phyloP scores from a whole-genome alignment of 1,284 basidiomycete species.

The Tilletia caries region DNA sequence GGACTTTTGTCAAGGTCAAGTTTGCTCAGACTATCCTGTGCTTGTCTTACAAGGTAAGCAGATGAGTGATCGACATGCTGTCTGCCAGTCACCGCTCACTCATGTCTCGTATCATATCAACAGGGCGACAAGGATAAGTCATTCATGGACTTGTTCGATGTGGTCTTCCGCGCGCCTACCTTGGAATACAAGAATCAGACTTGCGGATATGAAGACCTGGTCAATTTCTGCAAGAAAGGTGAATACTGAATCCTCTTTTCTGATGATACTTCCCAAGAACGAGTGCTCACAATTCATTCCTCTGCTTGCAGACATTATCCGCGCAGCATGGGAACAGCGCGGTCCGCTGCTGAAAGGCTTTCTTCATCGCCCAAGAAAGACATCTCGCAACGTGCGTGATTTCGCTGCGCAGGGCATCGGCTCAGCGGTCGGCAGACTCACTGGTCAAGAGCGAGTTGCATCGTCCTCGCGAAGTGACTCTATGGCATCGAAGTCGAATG shows the following conservation, averaged over 20 bases:
- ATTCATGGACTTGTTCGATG: slow-evolving; percentile 59
- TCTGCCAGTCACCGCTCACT: too few species aligned
- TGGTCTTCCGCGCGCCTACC: slow-evolving; percentile 59
- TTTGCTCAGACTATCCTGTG: slow-evolving; percentile 65
- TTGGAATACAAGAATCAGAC: slow-evolving; percentile 82
- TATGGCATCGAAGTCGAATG: slow-evolving; percentile 18
- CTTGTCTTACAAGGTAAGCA: slow-evolving; percentile 55
- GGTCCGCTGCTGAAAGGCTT: slow-evolving; percentile 43
- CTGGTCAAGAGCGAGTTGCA: neutral
- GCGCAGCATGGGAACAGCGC: slow-evolving; percentile 49
- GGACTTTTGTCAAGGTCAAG: slow-evolving; percentile 75
- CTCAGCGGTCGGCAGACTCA: slow-evolving; percentile 8
- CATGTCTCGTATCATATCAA: slow-evolving; percentile 14
- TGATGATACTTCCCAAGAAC: neutral
- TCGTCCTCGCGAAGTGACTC: neutral
- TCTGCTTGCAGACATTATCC: slow-evolving; percentile 36
- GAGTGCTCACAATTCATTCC: neutral
- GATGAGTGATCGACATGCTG: neutral
- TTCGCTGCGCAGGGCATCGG: neutral
- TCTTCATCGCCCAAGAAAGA: slow-evolving; percentile 29
- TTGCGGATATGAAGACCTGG: slow-evolving; percentile 61
- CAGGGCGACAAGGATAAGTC: slow-evolving; percentile 58
- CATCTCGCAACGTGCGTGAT: slow-evolving; percentile 20
- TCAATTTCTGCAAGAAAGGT: slow-evolving; percentile 41
- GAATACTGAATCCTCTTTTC: neutral